These are phyloP conservation scores for Colletotrichum magnum DNA, from an alignment of 2,329 filamentous ascomycete genomes.

Conservation along the genomic window DNA sequence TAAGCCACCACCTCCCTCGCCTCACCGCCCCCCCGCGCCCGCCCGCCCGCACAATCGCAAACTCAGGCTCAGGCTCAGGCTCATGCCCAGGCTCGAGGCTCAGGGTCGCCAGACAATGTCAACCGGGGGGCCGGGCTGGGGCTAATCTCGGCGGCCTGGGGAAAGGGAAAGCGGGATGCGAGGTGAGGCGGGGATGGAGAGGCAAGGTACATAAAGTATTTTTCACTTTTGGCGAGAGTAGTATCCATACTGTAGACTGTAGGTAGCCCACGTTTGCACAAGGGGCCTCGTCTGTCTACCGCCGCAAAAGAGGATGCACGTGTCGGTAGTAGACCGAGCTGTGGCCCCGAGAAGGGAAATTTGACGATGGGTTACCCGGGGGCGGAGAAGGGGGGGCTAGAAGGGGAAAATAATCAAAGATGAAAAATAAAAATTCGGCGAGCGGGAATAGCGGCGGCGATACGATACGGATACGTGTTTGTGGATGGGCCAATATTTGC, in stretches of 20 bases:
- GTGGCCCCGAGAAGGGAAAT: conserved; percentile 28
- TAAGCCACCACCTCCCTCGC: conserved; percentile 37
- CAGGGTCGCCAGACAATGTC: conserved; percentile 18
- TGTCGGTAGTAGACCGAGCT: conserved; percentile 39
- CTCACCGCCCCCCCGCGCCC: conserved; percentile 36
- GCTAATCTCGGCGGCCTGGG: conserved; percentile 39
- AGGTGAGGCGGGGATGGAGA: conserved; percentile 7
- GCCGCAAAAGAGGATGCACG: conserved; percentile 24
- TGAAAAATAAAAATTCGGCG: not conserved
- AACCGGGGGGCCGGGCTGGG: conserved; percentile 25
- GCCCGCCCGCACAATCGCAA: conserved; percentile 28
- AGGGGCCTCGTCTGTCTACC: conserved; percentile 6
- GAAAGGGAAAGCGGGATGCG: conserved; percentile 35
- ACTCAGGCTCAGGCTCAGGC: conserved; percentile 13
- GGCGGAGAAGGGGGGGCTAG: not conserved
- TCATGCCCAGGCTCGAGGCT: not conserved
- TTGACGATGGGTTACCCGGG: conserved; percentile 3
- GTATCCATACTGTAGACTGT: not conserved
- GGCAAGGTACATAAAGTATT: not conserved
- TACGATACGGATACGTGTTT: conserved; percentile 30
- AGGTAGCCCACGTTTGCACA: conserved; percentile 5
- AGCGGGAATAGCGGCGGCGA: conserved; percentile 39
- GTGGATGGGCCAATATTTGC: conserved; percentile 39
- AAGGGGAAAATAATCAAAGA: not conserved
- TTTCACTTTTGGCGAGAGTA: not conserved